Base-by-base conservation (phyloP, 2,329 filamentous ascomycete genomes). In the Sordariomycetes sp. region DNA sequence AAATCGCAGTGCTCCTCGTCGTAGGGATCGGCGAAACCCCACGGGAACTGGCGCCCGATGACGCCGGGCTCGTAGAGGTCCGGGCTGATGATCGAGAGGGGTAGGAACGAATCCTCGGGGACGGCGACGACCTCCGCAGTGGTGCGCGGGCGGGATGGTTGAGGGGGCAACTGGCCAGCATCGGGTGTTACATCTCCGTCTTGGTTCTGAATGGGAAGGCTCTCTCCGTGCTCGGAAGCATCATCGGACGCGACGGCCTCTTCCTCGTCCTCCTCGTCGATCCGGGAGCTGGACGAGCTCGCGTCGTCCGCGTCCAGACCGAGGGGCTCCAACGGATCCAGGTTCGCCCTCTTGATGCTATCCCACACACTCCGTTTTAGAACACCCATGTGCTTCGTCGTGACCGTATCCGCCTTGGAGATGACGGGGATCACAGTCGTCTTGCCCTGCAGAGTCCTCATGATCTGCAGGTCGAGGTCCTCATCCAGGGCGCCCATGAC, bases 21-120 rank as follows among this genome's bases (percentile, higher is more conserved):
- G 76, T 94, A 92, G 0, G 94, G 94, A 68, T 97, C 90, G 4
- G 94, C 94, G 65, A 97, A 95, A 7, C 94, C 94, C 94, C 94
- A 99, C 0, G 94, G 89, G 70, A 97, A 99, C 63, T 87, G 86
- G 60, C 94, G 88, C 53, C 94, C 94, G 60, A 96, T 75, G 18
- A 89, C 78, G 35, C 80, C 82, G 10, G 87, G 86, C 66, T 95
- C 89, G 72, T 97, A 96, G 50, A 89, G 82, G 70, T 99, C 94
- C 0, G 94, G 94, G 61, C 90, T 96, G 69, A 99, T 88, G 69
- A 97, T 89, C 48, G 91, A 96, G 68, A 97, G 84, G 1, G 94
- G 94, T 28, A 97, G 76, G 69, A 90, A 88, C 0, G 89, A 89
- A 12, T 78, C 79, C 55, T 76, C 72, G 64, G 72, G 77, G 16